Conservation (phyloP, 345 rosid species). For the Acer yangbiense region DNA sequence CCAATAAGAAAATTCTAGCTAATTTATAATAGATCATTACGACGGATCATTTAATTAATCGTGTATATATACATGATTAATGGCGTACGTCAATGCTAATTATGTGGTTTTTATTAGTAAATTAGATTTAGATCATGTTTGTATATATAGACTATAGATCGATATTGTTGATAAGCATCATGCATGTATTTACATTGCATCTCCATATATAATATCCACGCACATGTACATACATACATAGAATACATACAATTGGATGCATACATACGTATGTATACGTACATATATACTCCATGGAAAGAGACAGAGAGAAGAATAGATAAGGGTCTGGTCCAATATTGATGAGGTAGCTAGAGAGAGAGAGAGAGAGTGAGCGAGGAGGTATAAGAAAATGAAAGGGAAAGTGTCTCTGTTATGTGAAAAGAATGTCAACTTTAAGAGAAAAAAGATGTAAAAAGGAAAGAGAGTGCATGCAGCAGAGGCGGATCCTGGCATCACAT, state of each 20-base stretch:
- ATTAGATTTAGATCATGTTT: no score
- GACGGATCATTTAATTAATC: neutral
- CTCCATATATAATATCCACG: neutral
- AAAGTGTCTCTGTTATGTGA: neutral
- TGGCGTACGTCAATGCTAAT: no score
- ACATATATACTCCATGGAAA: neutral
- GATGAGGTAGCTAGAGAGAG: neutral
- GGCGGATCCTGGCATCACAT: constrained; percentile 57
- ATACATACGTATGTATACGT: no score
- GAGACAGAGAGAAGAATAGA: neutral
- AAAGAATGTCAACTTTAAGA: constrained; percentile 38
- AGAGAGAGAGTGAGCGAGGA: neutral
- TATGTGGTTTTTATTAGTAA: no score
- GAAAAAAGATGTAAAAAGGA: constrained; percentile 11
- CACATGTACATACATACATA: neutral
- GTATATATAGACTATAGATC: no score
- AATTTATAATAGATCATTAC: no score
- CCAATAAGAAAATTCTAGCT: no score
- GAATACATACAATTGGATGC: neutral
- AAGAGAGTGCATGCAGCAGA: constrained; percentile 26
- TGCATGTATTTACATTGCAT: neutral
- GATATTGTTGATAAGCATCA: neutral
- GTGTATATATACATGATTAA: neutral
- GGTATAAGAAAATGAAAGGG: neutral
- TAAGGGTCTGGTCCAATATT: no score